Percentiles rank a stretch among this genome's conserved stretches.
Conservation (phyloP, 352 stramenopile species). For the Phytophthora agathidicida region DNA sequence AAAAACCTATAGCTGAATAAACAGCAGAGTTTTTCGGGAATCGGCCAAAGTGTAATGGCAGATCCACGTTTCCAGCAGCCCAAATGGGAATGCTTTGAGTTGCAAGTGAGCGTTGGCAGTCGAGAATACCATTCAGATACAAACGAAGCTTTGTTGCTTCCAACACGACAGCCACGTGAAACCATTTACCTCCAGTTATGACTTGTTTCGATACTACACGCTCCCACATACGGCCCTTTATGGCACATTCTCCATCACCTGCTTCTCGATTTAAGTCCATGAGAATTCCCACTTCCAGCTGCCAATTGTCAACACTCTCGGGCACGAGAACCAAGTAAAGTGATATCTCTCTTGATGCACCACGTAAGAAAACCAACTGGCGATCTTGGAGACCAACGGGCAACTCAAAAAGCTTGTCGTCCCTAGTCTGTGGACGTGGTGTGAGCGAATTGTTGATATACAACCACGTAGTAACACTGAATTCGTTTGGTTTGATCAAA, state of each 20-base stretch:
- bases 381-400: constrained; percentile 25
- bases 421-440: not conserved
- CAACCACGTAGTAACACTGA: constrained; percentile 90
- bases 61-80: constrained; percentile 37
- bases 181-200: constrained; percentile 75
- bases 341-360: constrained; percentile 59
- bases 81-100: constrained; percentile 36
- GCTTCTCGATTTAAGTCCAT: constrained; percentile 23
- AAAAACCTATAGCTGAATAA: constrained; percentile 19
- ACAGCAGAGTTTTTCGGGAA: constrained; percentile 8
- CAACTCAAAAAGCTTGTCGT: constrained; percentile 2
- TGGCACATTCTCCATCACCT: not conserved
- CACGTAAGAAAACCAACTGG: constrained; percentile 79
- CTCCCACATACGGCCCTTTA: constrained; percentile 49
- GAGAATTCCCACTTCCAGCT: constrained; percentile 69
- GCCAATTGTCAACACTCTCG: constrained; percentile 51
- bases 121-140: constrained; percentile 91
- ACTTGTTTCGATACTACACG: constrained; percentile 78
- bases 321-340: constrained; percentile 64
- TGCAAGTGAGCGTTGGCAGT: constrained; percentile 77
- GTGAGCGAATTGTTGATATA: constrained; percentile 43
- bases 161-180: constrained; percentile 85
- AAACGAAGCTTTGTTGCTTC: constrained; percentile 89
- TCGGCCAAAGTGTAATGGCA: constrained; percentile 65
- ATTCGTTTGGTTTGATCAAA: constrained; percentile 75